Evolutionary conservation across 148 eudicot species (phyloP).

Genomic region (Nepenthes gracilis): DNA sequence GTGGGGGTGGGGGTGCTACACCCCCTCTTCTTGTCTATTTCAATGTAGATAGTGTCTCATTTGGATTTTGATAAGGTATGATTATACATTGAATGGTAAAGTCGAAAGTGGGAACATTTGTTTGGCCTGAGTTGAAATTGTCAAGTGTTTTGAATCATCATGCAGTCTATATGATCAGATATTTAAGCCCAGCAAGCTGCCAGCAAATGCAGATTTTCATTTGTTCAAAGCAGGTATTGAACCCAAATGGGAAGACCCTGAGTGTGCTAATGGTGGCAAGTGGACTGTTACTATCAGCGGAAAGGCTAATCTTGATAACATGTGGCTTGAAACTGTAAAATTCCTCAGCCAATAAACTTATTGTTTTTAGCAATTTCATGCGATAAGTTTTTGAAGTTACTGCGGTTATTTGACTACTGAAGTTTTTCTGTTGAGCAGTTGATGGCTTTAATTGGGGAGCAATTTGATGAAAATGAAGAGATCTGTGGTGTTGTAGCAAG

Average conservation of each 20-base stretch:
- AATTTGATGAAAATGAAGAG: constrained; percentile 85
- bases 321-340: constrained; percentile 97
- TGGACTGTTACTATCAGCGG: constrained; percentile 63
- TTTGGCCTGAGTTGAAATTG: too few relatives aligned
- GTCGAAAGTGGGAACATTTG: too few relatives aligned
- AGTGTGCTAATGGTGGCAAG: constrained; percentile 96
- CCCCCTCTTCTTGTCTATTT: too few relatives aligned
- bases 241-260: constrained; percentile 99
- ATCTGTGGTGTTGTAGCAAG: constrained; percentile 97
- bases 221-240: constrained; percentile 86
- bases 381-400: background rate
- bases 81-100: too few relatives aligned
- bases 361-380: background rate
- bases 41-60: too few relatives aligned
- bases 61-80: too few relatives aligned
- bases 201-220: constrained; percentile 77
- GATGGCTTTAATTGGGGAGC: constrained; percentile 95
- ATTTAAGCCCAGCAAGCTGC: constrained; percentile 76
- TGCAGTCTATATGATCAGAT: constrained; percentile 88
- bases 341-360: background rate
- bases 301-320: constrained; percentile 53
- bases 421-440: constrained; percentile 31
- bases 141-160: too few relatives aligned
- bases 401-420: background rate
- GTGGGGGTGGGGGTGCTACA: too few relatives aligned